phyloP scores from a whole-genome alignment of 1,284 basidiomycete genomes.

The Abortiporus biennis region DNA sequence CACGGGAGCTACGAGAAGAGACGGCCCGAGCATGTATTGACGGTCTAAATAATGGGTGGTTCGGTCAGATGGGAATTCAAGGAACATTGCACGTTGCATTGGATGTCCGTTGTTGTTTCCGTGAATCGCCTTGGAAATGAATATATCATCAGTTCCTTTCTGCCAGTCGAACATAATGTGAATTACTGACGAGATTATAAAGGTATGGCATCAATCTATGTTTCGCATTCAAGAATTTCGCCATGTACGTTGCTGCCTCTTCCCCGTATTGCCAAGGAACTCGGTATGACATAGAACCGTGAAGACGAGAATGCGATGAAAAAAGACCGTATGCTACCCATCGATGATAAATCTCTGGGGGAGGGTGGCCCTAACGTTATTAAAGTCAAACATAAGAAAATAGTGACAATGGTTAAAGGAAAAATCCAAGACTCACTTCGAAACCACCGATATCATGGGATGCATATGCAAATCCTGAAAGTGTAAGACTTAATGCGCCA shows the following conservation, averaged over 20 bases:
- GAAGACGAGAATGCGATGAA: constrained; percentile 65
- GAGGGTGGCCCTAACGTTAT: constrained; percentile 55
- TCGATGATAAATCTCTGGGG: constrained; percentile 65
- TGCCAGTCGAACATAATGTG: not conserved
- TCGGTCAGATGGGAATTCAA: constrained; percentile 66
- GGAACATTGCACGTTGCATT: constrained; percentile 66
- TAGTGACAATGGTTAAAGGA: not conserved
- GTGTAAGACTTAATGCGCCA: constrained; percentile 58
- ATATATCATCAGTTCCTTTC: not conserved
- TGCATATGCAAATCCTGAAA: constrained; percentile 66
- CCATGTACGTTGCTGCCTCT: constrained; percentile 59
- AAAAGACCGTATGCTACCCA: constrained; percentile 74
- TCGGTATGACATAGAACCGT: constrained; percentile 67
- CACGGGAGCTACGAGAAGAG: constrained; percentile 69
- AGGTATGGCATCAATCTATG: constrained; percentile 73
- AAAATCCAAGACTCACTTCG: too few relatives aligned
- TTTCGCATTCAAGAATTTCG: constrained; percentile 62
- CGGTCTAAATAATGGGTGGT: constrained; percentile 60
- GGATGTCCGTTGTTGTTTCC: constrained; percentile 56
- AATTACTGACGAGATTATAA: constrained; percentile 47
- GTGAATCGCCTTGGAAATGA: constrained; percentile 47
- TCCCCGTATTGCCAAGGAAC: constrained; percentile 76
- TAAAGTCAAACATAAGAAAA: not conserved
- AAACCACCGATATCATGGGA: constrained; percentile 77
- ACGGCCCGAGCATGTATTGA: constrained; percentile 67